Evolutionary conservation across 2,329 filamentous ascomycete genomes (phyloP).

Genomic region (Colletotrichum eleusines): DNA sequence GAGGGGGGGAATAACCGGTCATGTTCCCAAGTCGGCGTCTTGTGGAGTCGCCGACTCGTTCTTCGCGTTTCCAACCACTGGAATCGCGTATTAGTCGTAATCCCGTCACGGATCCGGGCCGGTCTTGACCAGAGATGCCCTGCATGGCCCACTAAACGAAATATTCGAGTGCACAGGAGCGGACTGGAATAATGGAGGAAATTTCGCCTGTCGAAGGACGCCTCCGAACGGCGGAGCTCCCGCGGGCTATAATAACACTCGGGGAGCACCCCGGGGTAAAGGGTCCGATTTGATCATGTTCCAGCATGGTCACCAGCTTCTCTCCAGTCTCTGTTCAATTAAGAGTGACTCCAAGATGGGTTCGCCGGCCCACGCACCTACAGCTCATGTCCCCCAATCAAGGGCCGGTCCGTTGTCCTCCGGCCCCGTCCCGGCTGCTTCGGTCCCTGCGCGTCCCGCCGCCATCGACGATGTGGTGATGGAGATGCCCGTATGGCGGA

Average conservation of each 20-base stretch:
- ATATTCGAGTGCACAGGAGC: conserved; percentile 31
- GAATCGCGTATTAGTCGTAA: not conserved
- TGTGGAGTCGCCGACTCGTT: conserved; percentile 17
- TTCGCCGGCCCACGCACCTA: not conserved
- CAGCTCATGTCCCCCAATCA: not conserved
- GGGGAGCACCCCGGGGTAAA: not conserved
- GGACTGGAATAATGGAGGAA: conserved; percentile 18
- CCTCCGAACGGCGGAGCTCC: conserved; percentile 31
- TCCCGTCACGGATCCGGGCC: conserved; percentile 5
- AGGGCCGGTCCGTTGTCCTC: conserved; percentile 24
- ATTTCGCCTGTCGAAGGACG: not conserved
- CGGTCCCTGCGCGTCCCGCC: conserved; percentile 41
- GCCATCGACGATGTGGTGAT: conserved; percentile 44
- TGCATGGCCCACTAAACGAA: conserved; percentile 23
- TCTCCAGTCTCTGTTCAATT: not conserved
- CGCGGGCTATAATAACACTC: conserved; percentile 21
- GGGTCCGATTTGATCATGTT: not conserved
- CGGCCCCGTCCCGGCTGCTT: conserved; percentile 21
- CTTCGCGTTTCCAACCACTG: not conserved
- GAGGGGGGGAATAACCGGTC: not conserved
- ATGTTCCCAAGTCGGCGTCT: conserved; percentile 8
- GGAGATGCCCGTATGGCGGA: conserved; percentile 42
- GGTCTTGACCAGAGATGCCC: conserved; percentile 6
- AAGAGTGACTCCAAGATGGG: conserved; percentile 3
- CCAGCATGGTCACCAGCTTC: not conserved